These are phyloP conservation scores for Populus tremula DNA, from an alignment of 345 rosid genomes.

Conservation along the genomic window DNA sequence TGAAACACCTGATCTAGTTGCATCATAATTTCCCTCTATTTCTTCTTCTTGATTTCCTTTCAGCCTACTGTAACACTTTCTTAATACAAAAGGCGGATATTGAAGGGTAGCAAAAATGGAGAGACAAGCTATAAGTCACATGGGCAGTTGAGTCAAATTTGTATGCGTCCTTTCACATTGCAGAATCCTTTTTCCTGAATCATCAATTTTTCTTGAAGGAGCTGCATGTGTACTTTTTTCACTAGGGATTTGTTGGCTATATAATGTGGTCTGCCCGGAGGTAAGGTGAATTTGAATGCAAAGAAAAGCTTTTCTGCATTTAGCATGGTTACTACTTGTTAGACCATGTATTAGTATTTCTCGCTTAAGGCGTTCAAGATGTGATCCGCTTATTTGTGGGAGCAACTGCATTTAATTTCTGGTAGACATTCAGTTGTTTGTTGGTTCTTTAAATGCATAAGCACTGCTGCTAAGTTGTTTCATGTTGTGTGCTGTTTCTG, in stretches of 20 bases:
- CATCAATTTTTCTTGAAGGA: background rate
- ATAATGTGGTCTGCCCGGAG: background rate
- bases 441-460: no score
- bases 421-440: no score
- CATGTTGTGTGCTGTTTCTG: background rate
- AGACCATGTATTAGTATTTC: background rate
- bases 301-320: background rate
- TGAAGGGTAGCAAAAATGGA: background rate
- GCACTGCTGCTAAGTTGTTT: background rate
- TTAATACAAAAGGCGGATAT: background rate
- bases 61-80: slow-evolving; percentile 15
- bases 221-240: background rate
- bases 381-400: background rate
- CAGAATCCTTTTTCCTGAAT: background rate
- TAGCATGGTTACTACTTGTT: no score
- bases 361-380: background rate
- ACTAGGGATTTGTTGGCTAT: background rate
- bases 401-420: background rate
- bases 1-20: slow-evolving; percentile 96
- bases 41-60: background rate
- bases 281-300: background rate
- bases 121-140: background rate
- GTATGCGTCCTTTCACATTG: slow-evolving; percentile 5
- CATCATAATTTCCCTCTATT: slow-evolving; percentile 37
- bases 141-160: slow-evolving; percentile 1